Percentiles rank a stretch among this genome's conserved stretches.
phyloP scores from a whole-genome alignment of 768 basidiomycete genomes.

The Tephrocybe sp. region DNA sequence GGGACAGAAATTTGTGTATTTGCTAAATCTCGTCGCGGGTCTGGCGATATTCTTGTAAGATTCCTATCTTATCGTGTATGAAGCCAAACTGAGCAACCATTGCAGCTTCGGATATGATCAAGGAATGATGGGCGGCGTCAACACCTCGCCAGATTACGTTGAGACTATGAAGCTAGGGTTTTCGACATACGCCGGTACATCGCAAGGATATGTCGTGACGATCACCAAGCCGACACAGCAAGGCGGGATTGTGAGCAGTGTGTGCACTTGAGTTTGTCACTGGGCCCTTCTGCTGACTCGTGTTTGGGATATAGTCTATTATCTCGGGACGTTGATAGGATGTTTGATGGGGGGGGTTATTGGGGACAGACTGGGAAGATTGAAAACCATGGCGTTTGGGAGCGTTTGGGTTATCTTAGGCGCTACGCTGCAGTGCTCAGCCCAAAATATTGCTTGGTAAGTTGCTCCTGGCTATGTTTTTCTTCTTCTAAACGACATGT shows the following conservation, averaged over 20 bases:
- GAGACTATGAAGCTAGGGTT: slow-evolving; percentile 36
- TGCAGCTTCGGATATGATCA: slow-evolving; percentile 45
- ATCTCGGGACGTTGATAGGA: slow-evolving; percentile 39
- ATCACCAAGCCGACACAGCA: slow-evolving; percentile 41
- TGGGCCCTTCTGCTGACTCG: neutral
- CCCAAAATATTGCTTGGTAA: slow-evolving; percentile 39
- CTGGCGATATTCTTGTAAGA: slow-evolving; percentile 30
- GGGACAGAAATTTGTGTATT: slow-evolving; percentile 24
- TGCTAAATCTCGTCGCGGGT: slow-evolving; percentile 27
- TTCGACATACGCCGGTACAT: slow-evolving; percentile 36
- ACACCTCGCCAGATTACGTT: slow-evolving; percentile 42
- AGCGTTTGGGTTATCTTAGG: slow-evolving; percentile 39
- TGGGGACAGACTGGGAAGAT: slow-evolving; percentile 37
- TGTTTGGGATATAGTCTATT: slow-evolving; percentile 27
- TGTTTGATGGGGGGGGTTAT: slow-evolving; percentile 37
- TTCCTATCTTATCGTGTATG: neutral
- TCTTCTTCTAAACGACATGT: too few relatives aligned
- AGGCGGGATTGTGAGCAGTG: slow-evolving; percentile 43
- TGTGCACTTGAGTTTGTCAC: slow-evolving; percentile 5
- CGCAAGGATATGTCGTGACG: slow-evolving; percentile 39
- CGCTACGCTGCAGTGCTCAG: slow-evolving; percentile 38
- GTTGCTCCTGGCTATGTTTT: neutral
- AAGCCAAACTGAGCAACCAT: neutral
- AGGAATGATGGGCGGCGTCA: slow-evolving; percentile 48
- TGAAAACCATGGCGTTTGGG: slow-evolving; percentile 38